These are phyloP conservation scores for Chrysoporthe cubensis DNA, from an alignment of 2,329 filamentous ascomycete species.

Conservation along the genomic window DNA sequence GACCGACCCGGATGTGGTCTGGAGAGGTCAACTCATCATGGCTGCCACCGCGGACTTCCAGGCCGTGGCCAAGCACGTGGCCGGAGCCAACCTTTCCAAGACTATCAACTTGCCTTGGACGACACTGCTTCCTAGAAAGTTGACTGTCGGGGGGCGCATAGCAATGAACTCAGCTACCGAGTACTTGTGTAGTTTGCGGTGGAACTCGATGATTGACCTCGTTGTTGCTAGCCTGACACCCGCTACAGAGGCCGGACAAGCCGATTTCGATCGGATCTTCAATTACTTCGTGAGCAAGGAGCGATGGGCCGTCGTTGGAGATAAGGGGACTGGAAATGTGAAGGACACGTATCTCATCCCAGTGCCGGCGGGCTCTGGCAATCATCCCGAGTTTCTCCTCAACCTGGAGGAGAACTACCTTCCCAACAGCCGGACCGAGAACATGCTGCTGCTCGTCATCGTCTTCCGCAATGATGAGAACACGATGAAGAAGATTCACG, in stretches of 20 bases:
- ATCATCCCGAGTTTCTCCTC: slow-evolving; percentile 83
- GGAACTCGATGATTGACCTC: slow-evolving; percentile 81
- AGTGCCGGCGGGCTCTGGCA: slow-evolving; percentile 70
- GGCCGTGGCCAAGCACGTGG: slow-evolving; percentile 80
- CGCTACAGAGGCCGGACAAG: slow-evolving; percentile 61
- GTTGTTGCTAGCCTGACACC: slow-evolving; percentile 75
- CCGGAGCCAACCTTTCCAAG: slow-evolving; percentile 76
- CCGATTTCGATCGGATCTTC: slow-evolving; percentile 76
- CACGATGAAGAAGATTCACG: slow-evolving; percentile 41
- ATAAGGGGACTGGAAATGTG: slow-evolving; percentile 74
- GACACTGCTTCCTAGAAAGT: slow-evolving; percentile 70
- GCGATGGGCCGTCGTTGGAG: slow-evolving; percentile 85
- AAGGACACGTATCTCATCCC: slow-evolving; percentile 92
- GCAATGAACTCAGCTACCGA: slow-evolving; percentile 82
- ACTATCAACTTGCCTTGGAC: slow-evolving; percentile 64
- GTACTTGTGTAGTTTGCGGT: slow-evolving; percentile 86
- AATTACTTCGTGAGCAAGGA: slow-evolving; percentile 84
- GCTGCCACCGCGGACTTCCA: slow-evolving; percentile 74
- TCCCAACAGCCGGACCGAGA: slow-evolving; percentile 71
- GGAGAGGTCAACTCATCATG: slow-evolving; percentile 79
- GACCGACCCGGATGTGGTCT: slow-evolving; percentile 72
- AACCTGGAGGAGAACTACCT: slow-evolving; percentile 85
- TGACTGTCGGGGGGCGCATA: slow-evolving; percentile 80
- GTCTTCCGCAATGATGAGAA: slow-evolving; percentile 71
- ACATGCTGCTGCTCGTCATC: slow-evolving; percentile 81